Percentiles rank a stretch among this genome's conserved stretches.
Conservation (phyloP, 2,329 filamentous ascomycete genomes). For the Exophiala sp. region DNA sequence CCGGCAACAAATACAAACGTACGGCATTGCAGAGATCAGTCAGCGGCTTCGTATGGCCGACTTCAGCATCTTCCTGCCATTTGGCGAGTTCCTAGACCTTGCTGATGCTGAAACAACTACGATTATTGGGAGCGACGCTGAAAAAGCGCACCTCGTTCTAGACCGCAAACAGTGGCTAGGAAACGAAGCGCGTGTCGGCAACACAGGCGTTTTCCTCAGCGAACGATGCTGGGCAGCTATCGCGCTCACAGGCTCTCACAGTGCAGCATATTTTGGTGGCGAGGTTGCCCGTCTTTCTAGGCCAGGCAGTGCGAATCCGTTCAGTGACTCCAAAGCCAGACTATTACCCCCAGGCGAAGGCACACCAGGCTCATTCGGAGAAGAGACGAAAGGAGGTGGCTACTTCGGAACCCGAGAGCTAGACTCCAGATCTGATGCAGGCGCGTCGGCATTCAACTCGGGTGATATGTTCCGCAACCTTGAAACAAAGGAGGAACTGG, state of each 20-base stretch:
- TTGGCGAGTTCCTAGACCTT: conserved; percentile 89
- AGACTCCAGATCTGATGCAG: conserved; percentile 86
- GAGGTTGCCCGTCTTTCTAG: conserved; percentile 60
- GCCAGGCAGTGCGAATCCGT: conserved; percentile 51
- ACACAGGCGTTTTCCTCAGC: conserved; percentile 91
- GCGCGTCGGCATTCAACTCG: conserved; percentile 81
- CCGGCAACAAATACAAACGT: conserved; percentile 86
- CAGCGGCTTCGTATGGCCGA: conserved; percentile 88
- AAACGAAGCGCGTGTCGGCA: conserved; percentile 86
- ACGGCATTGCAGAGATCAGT: conserved; percentile 95
- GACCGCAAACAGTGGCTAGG: conserved; percentile 88
- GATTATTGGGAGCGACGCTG: conserved; percentile 84
- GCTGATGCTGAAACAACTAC: conserved; percentile 73
- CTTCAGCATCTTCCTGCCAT: conserved; percentile 92
- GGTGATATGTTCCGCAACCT: conserved; percentile 99
- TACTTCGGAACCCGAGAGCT: conserved; percentile 80
- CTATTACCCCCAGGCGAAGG: conserved; percentile 48
- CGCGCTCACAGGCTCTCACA: conserved; percentile 58
- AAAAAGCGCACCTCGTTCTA: conserved; percentile 86
- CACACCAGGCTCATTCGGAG: conserved; percentile 58
- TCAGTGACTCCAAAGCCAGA: conserved; percentile 53
- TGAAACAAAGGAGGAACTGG: conserved; percentile 89
- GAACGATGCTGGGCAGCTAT: conserved; percentile 95
- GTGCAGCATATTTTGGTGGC: conserved; percentile 52
- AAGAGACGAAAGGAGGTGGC: conserved; percentile 71